Evolutionary conservation across 2,329 filamentous ascomycete species (phyloP).

Genomic region (Botrytis cinerea): DNA sequence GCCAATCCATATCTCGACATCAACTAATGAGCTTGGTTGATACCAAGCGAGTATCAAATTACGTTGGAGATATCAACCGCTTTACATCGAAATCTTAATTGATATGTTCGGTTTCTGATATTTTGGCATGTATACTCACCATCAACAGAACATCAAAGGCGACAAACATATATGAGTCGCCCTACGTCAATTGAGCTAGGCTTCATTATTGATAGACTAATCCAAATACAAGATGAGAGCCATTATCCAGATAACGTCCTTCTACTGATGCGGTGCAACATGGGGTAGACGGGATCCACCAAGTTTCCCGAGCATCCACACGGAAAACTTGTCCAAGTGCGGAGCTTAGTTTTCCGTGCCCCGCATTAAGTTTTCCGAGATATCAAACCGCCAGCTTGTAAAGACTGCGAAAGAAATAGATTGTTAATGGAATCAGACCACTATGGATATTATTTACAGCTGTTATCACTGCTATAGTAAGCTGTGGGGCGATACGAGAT

Average conservation of each 20-base stretch:
- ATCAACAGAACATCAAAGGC: background rate
- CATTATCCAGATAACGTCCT: background rate
- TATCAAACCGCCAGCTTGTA: background rate
- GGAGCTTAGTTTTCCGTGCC: background rate
- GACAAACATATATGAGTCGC: background rate
- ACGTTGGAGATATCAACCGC: background rate
- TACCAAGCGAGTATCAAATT: too few species aligned
- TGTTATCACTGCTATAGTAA: background rate
- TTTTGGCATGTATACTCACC: background rate
- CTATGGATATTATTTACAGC: too few species aligned
- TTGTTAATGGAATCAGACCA: background rate
- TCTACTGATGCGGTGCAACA: background rate
- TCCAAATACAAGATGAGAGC: background rate
- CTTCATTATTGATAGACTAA: background rate
- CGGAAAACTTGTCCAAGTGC: background rate
- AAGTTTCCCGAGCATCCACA: background rate
- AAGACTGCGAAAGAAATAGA: background rate
- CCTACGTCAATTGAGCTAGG: background rate
- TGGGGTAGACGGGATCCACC: background rate
- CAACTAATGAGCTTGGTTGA: background rate
- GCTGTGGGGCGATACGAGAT: background rate
- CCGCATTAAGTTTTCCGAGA: conserved; percentile 8
- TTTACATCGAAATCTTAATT: too few species aligned
- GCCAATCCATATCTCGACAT: too few species aligned
- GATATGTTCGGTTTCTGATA: background rate